A percentile compares a stretch with the other conserved stretches of the same genome.
phyloP scores from a whole-genome alignment of 108 stramenopile species.

The Pseudonitzschia delicatissima region DNA sequence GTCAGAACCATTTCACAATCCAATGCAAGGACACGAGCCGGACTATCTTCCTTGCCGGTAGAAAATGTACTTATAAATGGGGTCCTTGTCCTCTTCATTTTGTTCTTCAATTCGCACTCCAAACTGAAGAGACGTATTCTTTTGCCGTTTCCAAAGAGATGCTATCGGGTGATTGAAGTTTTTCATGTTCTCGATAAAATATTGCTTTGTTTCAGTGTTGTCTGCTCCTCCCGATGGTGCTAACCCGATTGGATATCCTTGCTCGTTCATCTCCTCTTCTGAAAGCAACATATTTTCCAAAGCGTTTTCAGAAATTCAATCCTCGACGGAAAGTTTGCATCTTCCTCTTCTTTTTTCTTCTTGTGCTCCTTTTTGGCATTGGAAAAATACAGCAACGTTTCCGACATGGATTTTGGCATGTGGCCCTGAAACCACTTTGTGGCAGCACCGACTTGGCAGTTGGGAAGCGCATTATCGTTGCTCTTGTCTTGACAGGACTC shows the following conservation, averaged over 20 bases:
- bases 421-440: slow-evolving; percentile 45
- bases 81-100: slow-evolving; percentile 21
- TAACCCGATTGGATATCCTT: slow-evolving; percentile 27
- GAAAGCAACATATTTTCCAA: slow-evolving; percentile 19
- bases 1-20: slow-evolving; percentile 95
- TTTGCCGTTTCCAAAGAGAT: slow-evolving; percentile 35
- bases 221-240: neutral
- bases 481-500: neutral
- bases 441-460: neutral
- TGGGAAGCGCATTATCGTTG: neutral
- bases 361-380: slow-evolving; percentile 9
- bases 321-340: neutral
- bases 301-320: slow-evolving; percentile 19
- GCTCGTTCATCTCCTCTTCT: neutral
- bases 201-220: neutral
- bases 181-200: neutral
- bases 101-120: slow-evolving; percentile 19
- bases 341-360: slow-evolving; percentile 7
- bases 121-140: slow-evolving; percentile 24
- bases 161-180: slow-evolving; percentile 7
- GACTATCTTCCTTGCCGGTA: neutral
- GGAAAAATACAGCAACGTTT: slow-evolving; percentile 32
- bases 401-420: slow-evolving; percentile 25
- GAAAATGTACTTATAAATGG: slow-evolving; percentile 25
- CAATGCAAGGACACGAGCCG: slow-evolving; percentile 66